phyloP scores from a whole-genome alignment of 306 rosid species.

The Trichosanthes truncata region DNA sequence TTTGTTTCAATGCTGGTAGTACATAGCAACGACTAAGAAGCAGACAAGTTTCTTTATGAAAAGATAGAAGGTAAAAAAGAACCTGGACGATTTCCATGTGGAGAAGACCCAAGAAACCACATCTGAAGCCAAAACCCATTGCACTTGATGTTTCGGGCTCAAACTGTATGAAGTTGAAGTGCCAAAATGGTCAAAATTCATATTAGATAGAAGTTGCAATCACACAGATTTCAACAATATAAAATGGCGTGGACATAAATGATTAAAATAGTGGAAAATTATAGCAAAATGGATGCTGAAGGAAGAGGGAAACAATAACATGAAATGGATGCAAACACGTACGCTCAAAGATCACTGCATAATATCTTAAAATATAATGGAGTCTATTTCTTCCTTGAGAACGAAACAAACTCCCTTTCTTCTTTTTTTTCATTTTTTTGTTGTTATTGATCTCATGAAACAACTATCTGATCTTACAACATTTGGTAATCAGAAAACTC shows the following conservation, averaged over 20 bases:
- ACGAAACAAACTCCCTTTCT: background rate
- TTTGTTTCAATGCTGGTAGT: background rate
- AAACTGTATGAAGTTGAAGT: conserved; percentile 33
- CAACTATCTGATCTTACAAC: background rate
- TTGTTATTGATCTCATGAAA: background rate
- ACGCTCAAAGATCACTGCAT: background rate
- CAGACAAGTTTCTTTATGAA: background rate
- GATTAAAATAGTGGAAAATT: background rate
- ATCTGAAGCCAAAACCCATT: conserved; percentile 97
- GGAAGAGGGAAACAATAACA: background rate
- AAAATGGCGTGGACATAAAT: background rate
- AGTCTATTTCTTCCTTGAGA: background rate
- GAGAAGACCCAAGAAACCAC: conserved; percentile 93
- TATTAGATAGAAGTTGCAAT: background rate
- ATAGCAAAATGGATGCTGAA: background rate
- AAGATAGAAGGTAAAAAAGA: conserved; percentile 18
- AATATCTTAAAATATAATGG: background rate
- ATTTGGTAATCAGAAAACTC: background rate
- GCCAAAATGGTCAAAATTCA: background rate
- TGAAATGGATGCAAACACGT: background rate
- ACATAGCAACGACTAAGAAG: background rate
- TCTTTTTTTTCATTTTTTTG: background rate
- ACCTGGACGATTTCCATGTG: conserved; percentile 99
- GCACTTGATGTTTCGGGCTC: conserved; percentile 95
- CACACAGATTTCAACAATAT: background rate